Percentiles rank a stretch among this genome's conserved stretches.
phyloP scores from a whole-genome alignment of 305 asterid genomes.

The Lippia alba region DNA sequence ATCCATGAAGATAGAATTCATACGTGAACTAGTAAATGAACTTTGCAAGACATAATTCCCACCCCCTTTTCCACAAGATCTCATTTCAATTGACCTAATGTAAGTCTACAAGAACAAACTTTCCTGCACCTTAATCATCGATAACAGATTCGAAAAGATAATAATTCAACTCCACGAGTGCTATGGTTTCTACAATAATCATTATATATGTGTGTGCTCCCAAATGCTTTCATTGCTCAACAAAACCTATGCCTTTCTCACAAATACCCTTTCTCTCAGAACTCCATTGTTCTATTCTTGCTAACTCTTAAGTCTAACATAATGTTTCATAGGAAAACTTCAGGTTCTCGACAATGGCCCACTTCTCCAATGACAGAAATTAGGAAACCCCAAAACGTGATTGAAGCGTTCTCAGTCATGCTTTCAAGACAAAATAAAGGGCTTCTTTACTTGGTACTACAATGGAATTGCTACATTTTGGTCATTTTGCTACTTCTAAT shows the following conservation, averaged over 20 bases:
- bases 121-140: too few species aligned
- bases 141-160: not conserved
- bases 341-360: not conserved
- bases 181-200: too few species aligned
- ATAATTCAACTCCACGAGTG: not conserved
- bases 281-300: not conserved
- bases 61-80: too few species aligned
- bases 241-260: not conserved
- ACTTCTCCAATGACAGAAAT: not conserved
- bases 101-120: too few species aligned
- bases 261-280: not conserved
- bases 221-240: not conserved
- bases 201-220: not conserved
- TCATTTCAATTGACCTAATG: too few species aligned
- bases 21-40: not conserved
- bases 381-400: not conserved
- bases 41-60: not conserved
- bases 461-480: not conserved
- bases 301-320: not conserved
- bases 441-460: not conserved
- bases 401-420: not conserved
- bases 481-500: conserved; percentile 4
- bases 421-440: not conserved
- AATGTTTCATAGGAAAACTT: not conserved
- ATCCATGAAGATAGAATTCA: not conserved